phyloP scores from a whole-genome alignment of 805 yeast genomes.

The Sugiyamaella americana region DNA sequence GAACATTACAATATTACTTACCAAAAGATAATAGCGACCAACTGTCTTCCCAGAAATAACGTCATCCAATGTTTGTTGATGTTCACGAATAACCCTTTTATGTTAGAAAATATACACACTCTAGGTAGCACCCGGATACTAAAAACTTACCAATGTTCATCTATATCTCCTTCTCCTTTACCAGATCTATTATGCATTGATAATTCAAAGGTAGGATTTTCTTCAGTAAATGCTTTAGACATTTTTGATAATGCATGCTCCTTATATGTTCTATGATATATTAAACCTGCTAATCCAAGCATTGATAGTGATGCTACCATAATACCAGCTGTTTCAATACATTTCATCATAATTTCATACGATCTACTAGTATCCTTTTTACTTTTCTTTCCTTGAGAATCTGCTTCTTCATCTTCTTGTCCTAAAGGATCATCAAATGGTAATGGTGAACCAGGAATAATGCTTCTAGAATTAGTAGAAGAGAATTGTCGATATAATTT shows the following conservation, averaged over 20 bases:
- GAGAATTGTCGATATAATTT: background rate
- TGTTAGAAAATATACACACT: background rate
- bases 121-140: slow-evolving; percentile 36
- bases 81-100: slow-evolving; percentile 59
- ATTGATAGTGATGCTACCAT: slow-evolving; percentile 64
- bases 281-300: slow-evolving; percentile 64
- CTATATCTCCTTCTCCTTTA: slow-evolving; percentile 16
- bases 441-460: background rate
- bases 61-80: slow-evolving; percentile 58
- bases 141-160: slow-evolving; percentile 17
- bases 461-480: background rate
- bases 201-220: slow-evolving; percentile 58
- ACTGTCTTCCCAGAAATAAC: slow-evolving; percentile 55
- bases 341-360: slow-evolving; percentile 14
- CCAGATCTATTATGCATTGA: slow-evolving; percentile 40
- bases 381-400: background rate
- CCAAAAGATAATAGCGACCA: slow-evolving; percentile 63
- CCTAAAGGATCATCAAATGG: slow-evolving; percentile 1
- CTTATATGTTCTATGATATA: slow-evolving; percentile 60
- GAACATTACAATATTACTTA: no score
- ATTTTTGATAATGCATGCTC: slow-evolving; percentile 58
- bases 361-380: background rate
- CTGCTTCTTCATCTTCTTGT: background rate
- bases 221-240: slow-evolving; percentile 57
- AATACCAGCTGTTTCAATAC: slow-evolving; percentile 58